phyloP scores from a whole-genome alignment of 192 early-diverging fungal genomes.

The Glomus cerebriforme region DNA sequence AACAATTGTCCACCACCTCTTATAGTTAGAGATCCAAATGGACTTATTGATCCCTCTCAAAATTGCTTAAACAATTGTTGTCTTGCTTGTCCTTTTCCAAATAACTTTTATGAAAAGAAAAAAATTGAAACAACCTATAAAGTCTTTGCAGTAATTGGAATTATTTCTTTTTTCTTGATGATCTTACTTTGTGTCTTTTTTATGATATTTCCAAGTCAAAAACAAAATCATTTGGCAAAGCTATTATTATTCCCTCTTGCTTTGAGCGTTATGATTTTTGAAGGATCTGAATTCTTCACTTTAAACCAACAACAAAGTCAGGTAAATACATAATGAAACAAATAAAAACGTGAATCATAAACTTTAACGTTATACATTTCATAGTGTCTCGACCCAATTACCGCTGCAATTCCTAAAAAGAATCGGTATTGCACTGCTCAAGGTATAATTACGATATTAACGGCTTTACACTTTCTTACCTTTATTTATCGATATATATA shows the following conservation, averaged over 20 bases:
- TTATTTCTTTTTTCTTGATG: conserved; percentile 21
- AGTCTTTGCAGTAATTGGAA: conserved; percentile 10
- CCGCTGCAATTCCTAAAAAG: neutral
- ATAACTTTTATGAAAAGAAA: conserved; percentile 20
- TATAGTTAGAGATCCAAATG: neutral
- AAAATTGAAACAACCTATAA: neutral
- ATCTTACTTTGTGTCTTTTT: neutral
- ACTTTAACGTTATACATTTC: neutral
- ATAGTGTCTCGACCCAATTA: neutral
- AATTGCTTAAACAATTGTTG: conserved; percentile 7
- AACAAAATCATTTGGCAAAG: conserved; percentile 2
- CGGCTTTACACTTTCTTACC: neutral
- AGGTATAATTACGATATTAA: neutral
- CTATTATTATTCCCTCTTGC: conserved; percentile 23
- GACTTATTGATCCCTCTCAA: neutral
- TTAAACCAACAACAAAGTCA: neutral
- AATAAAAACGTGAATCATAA: neutral
- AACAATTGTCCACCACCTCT: neutral
- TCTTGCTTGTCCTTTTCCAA: conserved; percentile 8
- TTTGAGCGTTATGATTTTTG: conserved; percentile 15
- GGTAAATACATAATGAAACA: neutral
- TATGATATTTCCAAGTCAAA: conserved; percentile 14
- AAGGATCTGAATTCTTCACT: conserved; percentile 7
- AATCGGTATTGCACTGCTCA: neutral
- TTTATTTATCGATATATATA: neutral